These are phyloP conservation scores for Gentiana straminea DNA, from an alignment of 257 asterid genomes.

Conservation along the genomic window DNA sequence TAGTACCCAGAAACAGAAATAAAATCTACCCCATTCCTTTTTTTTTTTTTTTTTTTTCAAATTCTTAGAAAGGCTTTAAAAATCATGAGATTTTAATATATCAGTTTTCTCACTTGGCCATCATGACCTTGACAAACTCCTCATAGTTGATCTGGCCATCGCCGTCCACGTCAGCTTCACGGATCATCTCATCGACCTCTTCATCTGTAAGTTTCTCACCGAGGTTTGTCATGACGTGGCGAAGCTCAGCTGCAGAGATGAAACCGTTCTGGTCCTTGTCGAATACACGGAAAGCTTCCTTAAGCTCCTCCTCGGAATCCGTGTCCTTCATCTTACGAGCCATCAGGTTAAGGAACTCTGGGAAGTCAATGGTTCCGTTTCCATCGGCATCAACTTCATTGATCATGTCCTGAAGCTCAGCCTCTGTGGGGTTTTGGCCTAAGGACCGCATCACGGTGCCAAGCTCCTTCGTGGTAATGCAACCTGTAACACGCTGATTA, in stretches of 20 bases:
- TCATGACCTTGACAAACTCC: slow-evolving; percentile 90
- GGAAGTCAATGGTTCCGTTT: slow-evolving; percentile 79
- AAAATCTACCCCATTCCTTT: slow-evolving; percentile 20
- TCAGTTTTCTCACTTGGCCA: slow-evolving; percentile 62
- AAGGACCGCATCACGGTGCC: slow-evolving; percentile 80
- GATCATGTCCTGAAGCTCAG: slow-evolving; percentile 85
- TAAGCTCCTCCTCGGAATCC: slow-evolving; percentile 86
- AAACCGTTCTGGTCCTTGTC: slow-evolving; percentile 86
- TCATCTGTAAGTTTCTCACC: slow-evolving; percentile 89
- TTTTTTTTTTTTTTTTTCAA: slow-evolving; percentile 5
- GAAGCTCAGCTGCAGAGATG: slow-evolving; percentile 87
- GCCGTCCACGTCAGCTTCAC: slow-evolving; percentile 87
- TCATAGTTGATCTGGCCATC: slow-evolving; percentile 89
- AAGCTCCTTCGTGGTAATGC: slow-evolving; percentile 84
- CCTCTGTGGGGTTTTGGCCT: slow-evolving; percentile 91
- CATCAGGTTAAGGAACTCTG: slow-evolving; percentile 88
- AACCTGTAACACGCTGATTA: slow-evolving; percentile 27
- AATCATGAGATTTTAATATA: slow-evolving; percentile 10
- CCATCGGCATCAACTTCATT: slow-evolving; percentile 88
- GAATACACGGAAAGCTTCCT: slow-evolving; percentile 81
- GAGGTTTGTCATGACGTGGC: slow-evolving; percentile 80
- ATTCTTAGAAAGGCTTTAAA: slow-evolving; percentile 10
- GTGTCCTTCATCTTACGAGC: slow-evolving; percentile 87
- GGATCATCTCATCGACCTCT: slow-evolving; percentile 89
- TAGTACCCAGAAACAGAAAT: slow-evolving; percentile 20